Evolutionary conservation across 176 grass and related monocot species (phyloP).

Genomic region (Urochloa ruziziensis): DNA sequence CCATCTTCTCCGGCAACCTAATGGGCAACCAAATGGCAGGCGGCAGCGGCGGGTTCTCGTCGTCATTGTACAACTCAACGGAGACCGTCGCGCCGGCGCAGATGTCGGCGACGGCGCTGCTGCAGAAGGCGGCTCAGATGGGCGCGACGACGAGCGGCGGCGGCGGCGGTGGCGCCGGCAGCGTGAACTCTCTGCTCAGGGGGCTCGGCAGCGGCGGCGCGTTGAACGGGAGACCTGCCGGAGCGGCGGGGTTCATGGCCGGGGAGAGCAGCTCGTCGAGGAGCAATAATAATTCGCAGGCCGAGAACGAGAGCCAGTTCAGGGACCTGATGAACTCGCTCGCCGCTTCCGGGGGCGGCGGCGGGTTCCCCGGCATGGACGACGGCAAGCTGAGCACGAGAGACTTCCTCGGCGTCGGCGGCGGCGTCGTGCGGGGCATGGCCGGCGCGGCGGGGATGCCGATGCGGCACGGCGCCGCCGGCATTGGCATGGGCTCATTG

Average conservation of each 20-base stretch:
- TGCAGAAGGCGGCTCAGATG: conserved; percentile 86
- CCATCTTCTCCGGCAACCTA: conserved; percentile 43
- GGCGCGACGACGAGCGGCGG: conserved; percentile 49
- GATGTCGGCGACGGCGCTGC: conserved; percentile 82
- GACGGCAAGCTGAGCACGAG: conserved; percentile 63
- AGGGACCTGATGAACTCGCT: conserved; percentile 69
- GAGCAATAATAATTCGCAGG: conserved; percentile 10
- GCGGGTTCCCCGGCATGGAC: conserved; percentile 39
- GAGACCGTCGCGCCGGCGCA: conserved; percentile 40
- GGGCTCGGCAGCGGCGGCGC: conserved; percentile 45
- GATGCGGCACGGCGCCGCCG: conserved; percentile 23
- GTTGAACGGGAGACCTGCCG: conserved; percentile 29
- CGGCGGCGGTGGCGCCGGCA: not conserved
- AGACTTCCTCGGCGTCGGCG: conserved; percentile 79
- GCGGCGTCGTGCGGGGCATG: conserved; percentile 53
- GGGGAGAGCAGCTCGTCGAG: conserved; percentile 29
- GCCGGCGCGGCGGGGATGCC: conserved; percentile 17
- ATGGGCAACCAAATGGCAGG: conserved; percentile 41
- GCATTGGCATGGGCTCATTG: conserved; percentile 52
- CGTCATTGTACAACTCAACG: conserved; percentile 36
- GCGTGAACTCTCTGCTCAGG: conserved; percentile 54
- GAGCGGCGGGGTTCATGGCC: conserved; percentile 5
- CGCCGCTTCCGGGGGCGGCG: conserved; percentile 10
- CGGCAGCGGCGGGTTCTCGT: conserved; percentile 12
- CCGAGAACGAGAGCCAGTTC: conserved; percentile 72